These are phyloP conservation scores for Fusarium oligoseptatum DNA, from an alignment of 2,329 filamentous ascomycete species.

Conservation along the genomic window DNA sequence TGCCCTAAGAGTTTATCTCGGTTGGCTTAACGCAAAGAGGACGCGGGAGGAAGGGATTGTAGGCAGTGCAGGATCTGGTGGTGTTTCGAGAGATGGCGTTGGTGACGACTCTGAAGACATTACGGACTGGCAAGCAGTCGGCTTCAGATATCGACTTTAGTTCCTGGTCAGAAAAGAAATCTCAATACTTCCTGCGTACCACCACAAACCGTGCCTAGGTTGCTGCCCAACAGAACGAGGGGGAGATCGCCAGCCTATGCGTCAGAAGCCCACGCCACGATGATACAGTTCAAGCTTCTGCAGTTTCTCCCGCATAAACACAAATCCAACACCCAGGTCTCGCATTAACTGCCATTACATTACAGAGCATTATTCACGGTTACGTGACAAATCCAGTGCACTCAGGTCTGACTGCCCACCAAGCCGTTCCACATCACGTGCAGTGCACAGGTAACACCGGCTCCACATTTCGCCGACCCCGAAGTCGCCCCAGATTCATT, in stretches of 20 bases:
- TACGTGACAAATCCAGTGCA: not conserved
- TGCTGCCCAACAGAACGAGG: not conserved
- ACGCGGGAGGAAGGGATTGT: slow-evolving; percentile 58
- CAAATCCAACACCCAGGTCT: not conserved
- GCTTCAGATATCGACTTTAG: slow-evolving; percentile 69
- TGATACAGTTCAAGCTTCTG: not conserved
- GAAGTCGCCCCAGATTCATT: slow-evolving; percentile 25
- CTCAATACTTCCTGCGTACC: not conserved
- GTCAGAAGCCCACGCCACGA: not conserved
- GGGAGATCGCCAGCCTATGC: not conserved
- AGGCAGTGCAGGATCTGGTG: slow-evolving; percentile 58
- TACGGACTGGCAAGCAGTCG: slow-evolving; percentile 71
- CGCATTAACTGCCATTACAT: not conserved
- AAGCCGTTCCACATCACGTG: slow-evolving; percentile 25
- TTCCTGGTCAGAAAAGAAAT: not conserved
- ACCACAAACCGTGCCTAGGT: not conserved
- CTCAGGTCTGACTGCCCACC: not conserved
- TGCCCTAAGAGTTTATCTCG: slow-evolving; percentile 61
- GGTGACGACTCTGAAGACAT: slow-evolving; percentile 65
- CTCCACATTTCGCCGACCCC: slow-evolving; percentile 27
- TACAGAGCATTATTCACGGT: not conserved
- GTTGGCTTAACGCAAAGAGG: slow-evolving; percentile 59
- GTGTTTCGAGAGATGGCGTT: slow-evolving; percentile 53
- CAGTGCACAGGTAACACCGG: not conserved
- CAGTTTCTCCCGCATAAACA: not conserved